Percentiles rank a stretch among this genome's conserved stretches.
These are phyloP conservation scores for Anaeromyces robustus DNA, from an alignment of 192 early-diverging fungal species.

Conservation along the genomic window DNA sequence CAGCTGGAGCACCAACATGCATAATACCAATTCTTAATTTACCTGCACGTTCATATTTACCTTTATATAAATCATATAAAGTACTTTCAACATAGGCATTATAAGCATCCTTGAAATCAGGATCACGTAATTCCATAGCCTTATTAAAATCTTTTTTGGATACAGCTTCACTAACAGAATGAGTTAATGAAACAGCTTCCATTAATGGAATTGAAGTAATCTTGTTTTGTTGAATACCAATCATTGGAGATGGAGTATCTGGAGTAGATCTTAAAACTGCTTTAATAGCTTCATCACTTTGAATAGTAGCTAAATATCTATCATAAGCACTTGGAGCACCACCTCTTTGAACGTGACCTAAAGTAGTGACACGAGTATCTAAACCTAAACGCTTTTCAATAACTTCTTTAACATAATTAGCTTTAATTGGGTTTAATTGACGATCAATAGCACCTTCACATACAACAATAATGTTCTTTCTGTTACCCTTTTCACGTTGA, in stretches of 20 bases:
- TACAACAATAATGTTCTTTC: conserved; percentile 88
- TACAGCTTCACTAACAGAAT: conserved; percentile 72
- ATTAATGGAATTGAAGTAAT: conserved; percentile 72
- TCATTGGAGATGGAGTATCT: conserved; percentile 79
- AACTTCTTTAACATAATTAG: conserved; percentile 68
- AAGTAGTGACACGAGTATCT: conserved; percentile 84
- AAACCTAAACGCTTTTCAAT: conserved; percentile 60
- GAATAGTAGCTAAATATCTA: conserved; percentile 81
- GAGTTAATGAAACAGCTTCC: conserved; percentile 75
- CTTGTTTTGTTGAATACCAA: conserved; percentile 81
- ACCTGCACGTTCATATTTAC: not conserved
- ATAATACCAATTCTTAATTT: conserved; percentile 68
- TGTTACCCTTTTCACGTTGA: conserved; percentile 67
- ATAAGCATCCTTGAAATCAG: conserved; percentile 48
- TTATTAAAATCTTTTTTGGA: conserved; percentile 60
- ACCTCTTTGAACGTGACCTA: conserved; percentile 93
- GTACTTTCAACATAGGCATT: conserved; percentile 28
- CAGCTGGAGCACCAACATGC: conserved; percentile 89
- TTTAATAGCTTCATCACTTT: conserved; percentile 86
- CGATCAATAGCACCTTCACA: conserved; percentile 91
- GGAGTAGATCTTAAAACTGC: conserved; percentile 73
- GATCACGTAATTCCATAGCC: conserved; percentile 79
- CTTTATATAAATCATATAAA: conserved; percentile 2
- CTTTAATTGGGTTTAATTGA: conserved; percentile 69
- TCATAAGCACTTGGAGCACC: conserved; percentile 81